Conservation (phyloP, 441 rosid species). For the Syzygium malaccense region DNA sequence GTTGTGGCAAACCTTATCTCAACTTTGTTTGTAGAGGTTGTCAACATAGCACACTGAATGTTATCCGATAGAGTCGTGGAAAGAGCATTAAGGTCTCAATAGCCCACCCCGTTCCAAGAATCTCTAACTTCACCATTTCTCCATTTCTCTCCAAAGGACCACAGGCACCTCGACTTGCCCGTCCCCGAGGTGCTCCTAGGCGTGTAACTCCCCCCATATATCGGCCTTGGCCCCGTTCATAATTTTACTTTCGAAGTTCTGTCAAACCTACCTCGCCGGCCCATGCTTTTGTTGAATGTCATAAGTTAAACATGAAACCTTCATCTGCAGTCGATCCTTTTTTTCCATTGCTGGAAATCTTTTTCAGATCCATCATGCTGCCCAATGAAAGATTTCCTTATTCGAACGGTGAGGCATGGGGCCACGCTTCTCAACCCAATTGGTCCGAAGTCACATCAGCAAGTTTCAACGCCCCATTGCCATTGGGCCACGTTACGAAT, state of each 20-base stretch:
- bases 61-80: not conserved
- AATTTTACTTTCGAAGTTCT: not conserved
- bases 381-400: not conserved
- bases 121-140: not conserved
- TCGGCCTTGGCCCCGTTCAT: not conserved
- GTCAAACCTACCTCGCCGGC: not conserved
- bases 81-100: not conserved
- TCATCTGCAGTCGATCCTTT: not conserved
- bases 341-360: not conserved
- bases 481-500: constrained; percentile 52
- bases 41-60: not conserved
- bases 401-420: constrained; percentile 17
- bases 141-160: not conserved
- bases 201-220: not conserved
- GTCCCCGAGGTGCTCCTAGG: not conserved
- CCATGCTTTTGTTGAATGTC: not conserved
- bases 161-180: not conserved
- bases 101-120: not conserved
- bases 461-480: not conserved
- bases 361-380: not conserved
- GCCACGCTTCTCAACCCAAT: constrained; percentile 25
- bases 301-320: not conserved
- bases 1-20: not conserved
- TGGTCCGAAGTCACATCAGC: constrained; percentile 24
- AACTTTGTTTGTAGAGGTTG: not conserved